Evolutionary conservation across 345 rosid species (phyloP), one percentile per base, ranked within the genome.

Genomic region (Pistacia atlantica): DNA sequence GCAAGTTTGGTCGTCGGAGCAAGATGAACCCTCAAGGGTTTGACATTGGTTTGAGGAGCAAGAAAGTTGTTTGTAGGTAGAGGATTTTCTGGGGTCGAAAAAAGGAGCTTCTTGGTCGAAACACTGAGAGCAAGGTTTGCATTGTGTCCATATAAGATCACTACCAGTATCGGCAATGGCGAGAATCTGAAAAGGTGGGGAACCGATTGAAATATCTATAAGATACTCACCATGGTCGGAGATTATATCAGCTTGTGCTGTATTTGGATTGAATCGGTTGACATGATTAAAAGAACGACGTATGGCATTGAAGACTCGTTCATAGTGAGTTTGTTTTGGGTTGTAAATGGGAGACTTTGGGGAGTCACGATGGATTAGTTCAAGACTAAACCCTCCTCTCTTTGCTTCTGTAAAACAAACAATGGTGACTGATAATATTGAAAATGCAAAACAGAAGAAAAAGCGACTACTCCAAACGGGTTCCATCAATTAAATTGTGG

Each of bases 41-140:
- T 49, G 8, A 63, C 90, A 91, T 52, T 22, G 65, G 1, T 20
- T 42, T 46, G 91, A 55, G 13, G 56, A 16, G 74, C 95, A 87
- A 46, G 86, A 33, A 64, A 85, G 0, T 8, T 35, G 42, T 67
- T 28, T 78, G 78, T 78, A 89, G 2, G 92, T 86, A 4, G 86
- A 76, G 11, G 92, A 92, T 0, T 67, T 1, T 18, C 63, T 31
- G 20, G 87, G 88, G 68, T 83, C 77, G 13, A 91, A 87, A 18
- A 85, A 28, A 2, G 89, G 85, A 74, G 56, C 74, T 0, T 12
- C 67, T 31, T 84, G 89, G 14, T 75, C 0, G 78, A 62, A 86
- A 75, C 91, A 91, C 0, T 75, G 42, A 0, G n/a, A 0, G 66
- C 90, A 82, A 1, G 79, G 84, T 56, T 62, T 3, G 81, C 88